These are phyloP conservation scores for Sclerotinia borealis DNA, from an alignment of 2,329 filamentous ascomycete genomes.

Conservation along the genomic window DNA sequence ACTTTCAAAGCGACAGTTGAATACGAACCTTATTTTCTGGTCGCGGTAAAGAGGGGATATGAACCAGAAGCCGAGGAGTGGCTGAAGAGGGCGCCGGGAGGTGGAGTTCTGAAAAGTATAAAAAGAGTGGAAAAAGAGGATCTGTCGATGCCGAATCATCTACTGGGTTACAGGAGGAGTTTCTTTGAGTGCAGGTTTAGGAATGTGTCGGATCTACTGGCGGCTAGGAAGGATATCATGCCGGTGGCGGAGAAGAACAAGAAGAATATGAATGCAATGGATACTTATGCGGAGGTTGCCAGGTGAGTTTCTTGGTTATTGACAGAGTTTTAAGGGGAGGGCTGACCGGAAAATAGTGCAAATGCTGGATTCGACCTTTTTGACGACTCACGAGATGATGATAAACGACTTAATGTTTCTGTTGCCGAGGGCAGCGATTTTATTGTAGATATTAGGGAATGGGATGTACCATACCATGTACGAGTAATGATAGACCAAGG, in stretches of 20 bases:
- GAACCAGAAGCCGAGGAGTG: slow-evolving; percentile 97
- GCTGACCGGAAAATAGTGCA: slow-evolving; percentile 42
- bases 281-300: slow-evolving; percentile 95
- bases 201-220: slow-evolving; percentile 80
- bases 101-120: slow-evolving; percentile 74
- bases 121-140: slow-evolving; percentile 86
- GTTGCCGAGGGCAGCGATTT: slow-evolving; percentile 91
- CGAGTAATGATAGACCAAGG: slow-evolving; percentile 94
- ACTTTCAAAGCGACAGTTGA: slow-evolving; percentile 94
- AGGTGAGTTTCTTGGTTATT: slow-evolving; percentile 49
- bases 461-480: slow-evolving; percentile 98
- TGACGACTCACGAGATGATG: slow-evolving; percentile 77
- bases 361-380: slow-evolving; percentile 90
- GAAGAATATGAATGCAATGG: slow-evolving; percentile 93
- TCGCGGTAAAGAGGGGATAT: slow-evolving; percentile 80
- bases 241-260: slow-evolving; percentile 95
- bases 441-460: slow-evolving; percentile 97
- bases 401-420: slow-evolving; percentile 67
- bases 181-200: slow-evolving; percentile 83
- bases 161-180: slow-evolving; percentile 82
- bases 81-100: slow-evolving; percentile 70
- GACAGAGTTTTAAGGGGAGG: neutral
- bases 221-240: slow-evolving; percentile 76
- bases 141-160: slow-evolving; percentile 87
- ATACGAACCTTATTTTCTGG: slow-evolving; percentile 93